A percentile compares a stretch with the other conserved stretches of the same genome.
phyloP scores from a whole-genome alignment of 2,329 filamentous ascomycete species.

The Hymenoscyphus occultus region DNA sequence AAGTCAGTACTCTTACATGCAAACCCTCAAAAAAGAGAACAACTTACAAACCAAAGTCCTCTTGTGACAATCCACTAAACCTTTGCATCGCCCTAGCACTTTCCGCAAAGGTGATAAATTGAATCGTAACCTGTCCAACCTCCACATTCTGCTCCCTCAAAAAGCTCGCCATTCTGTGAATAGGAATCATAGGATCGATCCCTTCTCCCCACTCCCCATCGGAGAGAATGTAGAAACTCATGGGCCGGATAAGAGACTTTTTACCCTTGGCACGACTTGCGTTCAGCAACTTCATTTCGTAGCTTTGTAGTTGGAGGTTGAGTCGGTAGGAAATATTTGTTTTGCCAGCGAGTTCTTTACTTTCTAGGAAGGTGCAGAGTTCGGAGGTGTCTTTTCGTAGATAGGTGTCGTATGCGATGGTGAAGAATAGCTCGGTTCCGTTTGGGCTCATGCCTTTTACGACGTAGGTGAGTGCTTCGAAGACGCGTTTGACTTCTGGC shows the following conservation, averaged over 20 bases:
- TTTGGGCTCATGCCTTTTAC: slow-evolving; percentile 30
- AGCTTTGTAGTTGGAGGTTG: slow-evolving; percentile 23
- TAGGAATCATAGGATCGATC: slow-evolving; percentile 10
- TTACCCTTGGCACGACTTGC: slow-evolving; percentile 16
- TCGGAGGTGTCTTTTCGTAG: slow-evolving; percentile 26
- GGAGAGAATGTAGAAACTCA: slow-evolving; percentile 28
- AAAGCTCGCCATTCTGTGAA: slow-evolving; percentile 15
- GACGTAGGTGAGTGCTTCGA: slow-evolving; percentile 32
- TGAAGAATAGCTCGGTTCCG: slow-evolving; percentile 33
- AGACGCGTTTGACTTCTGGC: slow-evolving; percentile 27
- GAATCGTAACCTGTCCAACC: slow-evolving; percentile 11
- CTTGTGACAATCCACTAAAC: slow-evolving; percentile 13
- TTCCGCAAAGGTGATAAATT: slow-evolving; percentile 25
- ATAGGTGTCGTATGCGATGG: slow-evolving; percentile 27
- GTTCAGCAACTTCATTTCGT: slow-evolving; percentile 17
- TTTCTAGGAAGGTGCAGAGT: slow-evolving; percentile 20
- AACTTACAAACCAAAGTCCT: slow-evolving; percentile 22
- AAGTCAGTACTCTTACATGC: not conserved
- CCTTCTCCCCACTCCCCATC: slow-evolving; percentile 25
- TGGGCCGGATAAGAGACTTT: slow-evolving; percentile 19
- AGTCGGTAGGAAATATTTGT: slow-evolving; percentile 26
- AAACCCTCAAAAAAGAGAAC: too few relatives aligned
- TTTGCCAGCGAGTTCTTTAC: slow-evolving; percentile 16
- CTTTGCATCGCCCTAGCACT: slow-evolving; percentile 13
- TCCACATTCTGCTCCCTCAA: slow-evolving; percentile 4